phyloP scores from a whole-genome alignment of 2,329 filamentous ascomycete species.

The Colletotrichum plurivorum region DNA sequence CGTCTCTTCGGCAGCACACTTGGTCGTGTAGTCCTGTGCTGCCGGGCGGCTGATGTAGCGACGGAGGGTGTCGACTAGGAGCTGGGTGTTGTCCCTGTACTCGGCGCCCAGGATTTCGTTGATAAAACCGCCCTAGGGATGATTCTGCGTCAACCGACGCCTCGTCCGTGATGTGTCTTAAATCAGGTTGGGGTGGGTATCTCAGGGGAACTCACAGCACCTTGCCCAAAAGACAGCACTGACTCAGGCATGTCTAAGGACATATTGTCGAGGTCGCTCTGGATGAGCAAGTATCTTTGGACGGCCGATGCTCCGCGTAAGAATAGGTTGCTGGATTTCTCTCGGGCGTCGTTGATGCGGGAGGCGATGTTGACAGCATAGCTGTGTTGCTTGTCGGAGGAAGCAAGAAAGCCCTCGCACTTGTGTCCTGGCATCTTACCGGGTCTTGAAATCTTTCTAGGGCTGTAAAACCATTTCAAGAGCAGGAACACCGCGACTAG shows the following conservation, averaged over 20 bases:
- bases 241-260: constrained; percentile 39
- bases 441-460: constrained; percentile 19
- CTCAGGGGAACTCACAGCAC: constrained; percentile 24
- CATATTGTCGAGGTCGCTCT: constrained; percentile 35
- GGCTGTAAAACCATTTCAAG: constrained; percentile 7
- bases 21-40: constrained; percentile 26
- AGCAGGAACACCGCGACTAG: constrained; percentile 16
- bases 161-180: constrained; percentile 25
- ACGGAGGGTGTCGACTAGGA: constrained; percentile 31
- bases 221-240: constrained; percentile 37
- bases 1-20: constrained; percentile 40
- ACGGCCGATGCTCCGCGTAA: constrained; percentile 4
- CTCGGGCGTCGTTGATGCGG: constrained; percentile 27
- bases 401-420: constrained; percentile 40
- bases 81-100: constrained; percentile 36
- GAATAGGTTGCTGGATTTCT: constrained; percentile 32
- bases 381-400: constrained; percentile 26
- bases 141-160: constrained; percentile 13
- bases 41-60: constrained; percentile 34
- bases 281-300: constrained; percentile 35
- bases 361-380: constrained; percentile 22
- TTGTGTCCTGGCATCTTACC: constrained; percentile 33
- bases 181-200: constrained; percentile 22
- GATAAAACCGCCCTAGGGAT: constrained; percentile 36
- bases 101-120: constrained; percentile 40